These are phyloP conservation scores for Phytophthora pini DNA, from an alignment of 352 stramenopile genomes.

Conservation along the genomic window DNA sequence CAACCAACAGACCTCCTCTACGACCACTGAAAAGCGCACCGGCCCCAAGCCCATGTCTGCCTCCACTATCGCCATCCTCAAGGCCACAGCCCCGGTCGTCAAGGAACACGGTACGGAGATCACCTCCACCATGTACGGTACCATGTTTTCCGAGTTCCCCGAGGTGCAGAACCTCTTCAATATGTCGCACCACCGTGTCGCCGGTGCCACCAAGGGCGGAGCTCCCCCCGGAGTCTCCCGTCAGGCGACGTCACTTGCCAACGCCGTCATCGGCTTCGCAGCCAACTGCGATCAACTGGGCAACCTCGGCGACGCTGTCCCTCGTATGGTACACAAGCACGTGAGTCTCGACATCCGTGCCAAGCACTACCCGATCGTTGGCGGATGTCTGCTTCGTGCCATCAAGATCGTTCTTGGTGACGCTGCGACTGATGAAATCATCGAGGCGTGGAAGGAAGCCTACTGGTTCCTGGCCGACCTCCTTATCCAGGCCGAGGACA, in stretches of 20 bases:
- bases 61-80: slow-evolving; percentile 67
- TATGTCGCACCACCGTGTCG: slow-evolving; percentile 65
- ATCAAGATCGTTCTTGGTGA: slow-evolving; percentile 65
- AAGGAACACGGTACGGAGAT: slow-evolving; percentile 66
- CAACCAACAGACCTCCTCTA: slow-evolving; percentile 12
- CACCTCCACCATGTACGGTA: slow-evolving; percentile 71
- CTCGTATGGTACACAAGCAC: slow-evolving; percentile 71
- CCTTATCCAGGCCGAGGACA: slow-evolving; percentile 64
- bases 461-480: slow-evolving; percentile 68
- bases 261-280: slow-evolving; percentile 69
- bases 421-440: slow-evolving; percentile 66
- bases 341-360: slow-evolving; percentile 63
- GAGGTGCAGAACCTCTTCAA: slow-evolving; percentile 79
- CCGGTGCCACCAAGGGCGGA: slow-evolving; percentile 36
- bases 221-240: slow-evolving; percentile 35
- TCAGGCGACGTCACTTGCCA: slow-evolving; percentile 57
- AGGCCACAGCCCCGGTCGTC: slow-evolving; percentile 70
- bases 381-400: slow-evolving; percentile 54
- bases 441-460: slow-evolving; percentile 59
- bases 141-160: slow-evolving; percentile 71
- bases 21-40: slow-evolving; percentile 1
- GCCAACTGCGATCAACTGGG: slow-evolving; percentile 66
- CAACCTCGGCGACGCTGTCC: slow-evolving; percentile 53
- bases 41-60: slow-evolving; percentile 42
- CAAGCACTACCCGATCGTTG: slow-evolving; percentile 78